Evolutionary conservation across 805 yeast species (phyloP), one percentile per base, ranked within the genome.

Genomic region (Kodamaea neixiangensis): DNA sequence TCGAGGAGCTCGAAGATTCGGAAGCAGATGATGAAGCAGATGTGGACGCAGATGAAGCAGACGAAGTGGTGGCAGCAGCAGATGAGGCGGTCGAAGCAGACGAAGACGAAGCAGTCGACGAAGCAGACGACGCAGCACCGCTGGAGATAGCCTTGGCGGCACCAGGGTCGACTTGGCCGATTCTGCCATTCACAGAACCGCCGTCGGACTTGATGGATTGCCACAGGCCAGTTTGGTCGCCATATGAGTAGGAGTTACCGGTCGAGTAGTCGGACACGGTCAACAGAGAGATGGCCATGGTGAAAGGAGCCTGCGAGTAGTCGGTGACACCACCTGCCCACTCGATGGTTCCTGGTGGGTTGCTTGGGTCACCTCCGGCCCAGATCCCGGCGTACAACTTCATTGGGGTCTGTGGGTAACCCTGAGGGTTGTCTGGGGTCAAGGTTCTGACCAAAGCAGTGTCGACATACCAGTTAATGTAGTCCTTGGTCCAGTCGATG

Each of bases 341-440:
- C 46, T 60, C 64, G 17, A 61, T 61, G 34, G 65, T 61, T 9
- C 62, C 63, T 3, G 54, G 50, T 20, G 52, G 52, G 41, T 61
- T 61, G 40, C 54, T 61, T 21, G 79, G 61, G 48, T 74, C 76
- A 29, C 81, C 81, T 15, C 79, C 82, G 11, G 80, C 77, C 82
- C 82, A 77, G n/a, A 72, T 49, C 5, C 81, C 81, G 20, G 52
- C 53, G 40, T 21, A 54, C 14, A 53, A 25, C 29, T 46, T 46
- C 60, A 57, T 57, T 17, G 60, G 60, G n/a, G 56, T 42, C 19
- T 55, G 60, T 6, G 60, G 60, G 51, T 33, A 55, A 1, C 59
- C 60, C 37, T 55, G 48, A 3, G 53, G 49, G 51, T 57, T 44
- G 49, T 50, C 44, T 21, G 53, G 38, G 15, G 29, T 15, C 43